phyloP scores from a whole-genome alignment of 2,329 filamentous ascomycete genomes.

The Akanthomyces dipterigenus region DNA sequence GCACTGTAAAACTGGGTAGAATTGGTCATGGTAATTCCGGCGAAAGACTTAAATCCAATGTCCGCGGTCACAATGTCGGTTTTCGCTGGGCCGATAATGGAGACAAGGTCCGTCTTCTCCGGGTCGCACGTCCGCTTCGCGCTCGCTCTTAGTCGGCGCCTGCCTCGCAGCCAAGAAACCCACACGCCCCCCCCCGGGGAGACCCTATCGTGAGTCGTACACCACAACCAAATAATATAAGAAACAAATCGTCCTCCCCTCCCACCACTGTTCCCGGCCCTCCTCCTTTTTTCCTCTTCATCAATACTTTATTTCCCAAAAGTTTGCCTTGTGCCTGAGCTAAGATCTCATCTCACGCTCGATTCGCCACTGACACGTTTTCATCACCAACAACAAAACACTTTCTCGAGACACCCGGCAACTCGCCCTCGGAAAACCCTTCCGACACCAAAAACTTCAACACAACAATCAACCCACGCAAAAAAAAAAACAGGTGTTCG shows the following conservation, averaged over 20 bases:
- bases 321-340: conserved; percentile 7
- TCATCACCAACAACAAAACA: background rate
- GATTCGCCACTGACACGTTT: background rate
- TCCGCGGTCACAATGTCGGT: background rate
- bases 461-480: background rate
- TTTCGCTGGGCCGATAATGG: conserved; percentile 7
- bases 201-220: conserved; percentile 10
- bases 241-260: conserved; percentile 9
- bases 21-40: background rate
- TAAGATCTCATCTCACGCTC: conserved; percentile 2
- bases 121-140: conserved; percentile 11
- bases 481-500: background rate
- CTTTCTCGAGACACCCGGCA: background rate
- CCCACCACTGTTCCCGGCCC: background rate
- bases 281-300: background rate
- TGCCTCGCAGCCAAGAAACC: background rate
- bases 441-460: background rate
- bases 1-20: background rate
- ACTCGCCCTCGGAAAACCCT: conserved; percentile 2
- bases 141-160: conserved; percentile 10
- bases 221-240: conserved; percentile 9
- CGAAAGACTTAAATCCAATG: background rate
- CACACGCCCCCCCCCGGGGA: background rate
- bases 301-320: conserved; percentile 6
- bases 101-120: conserved; percentile 4